Evolutionary conservation across 2,329 filamentous ascomycete genomes (phyloP), one percentile per base, ranked within the genome.

Genomic region (Cercospora zeina): DNA sequence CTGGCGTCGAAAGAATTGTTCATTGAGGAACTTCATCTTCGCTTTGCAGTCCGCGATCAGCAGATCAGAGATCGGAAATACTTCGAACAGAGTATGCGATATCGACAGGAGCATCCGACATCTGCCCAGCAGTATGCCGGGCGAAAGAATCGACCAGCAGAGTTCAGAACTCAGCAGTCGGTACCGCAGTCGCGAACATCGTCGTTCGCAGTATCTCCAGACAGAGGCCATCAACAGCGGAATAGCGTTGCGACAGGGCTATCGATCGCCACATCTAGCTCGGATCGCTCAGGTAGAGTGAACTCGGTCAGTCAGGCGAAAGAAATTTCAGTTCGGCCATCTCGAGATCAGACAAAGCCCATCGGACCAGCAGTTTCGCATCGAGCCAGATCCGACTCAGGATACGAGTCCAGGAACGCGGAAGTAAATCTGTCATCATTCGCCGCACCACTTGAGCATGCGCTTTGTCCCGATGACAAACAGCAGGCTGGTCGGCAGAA

Each of bases 1-100:
- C 59, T 68, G 4, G 54, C 53, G 34, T 65, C 62, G 7, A 68
- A 65, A 19, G 42, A 49, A 24, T 55, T 50, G 10, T 68, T 68
- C 56, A 58, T 65, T 24, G 34, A 62, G 27, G 66, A 68, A 50
- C 64, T 68, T 10, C 16, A 59, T 16, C 37, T 62, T 24, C 54
- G 66, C 10, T 68, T 66, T 47, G 54, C 61, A 42, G 61, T 68
- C 9, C 49, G 66, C 24, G 66, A 68, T 31, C 62, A 63, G 54
- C 66, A 68, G 34, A 61, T 62, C 27, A 49, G 54, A 53, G 57
- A 66, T 19, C 62, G 63, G 47, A 36, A 49, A 10, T 42, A 42
- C 3, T 67, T 65, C 10, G 62, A 64, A 31, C 45, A 58, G 14
- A 58, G 47, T 21, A 58, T 62, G 14, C 37, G 53, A 24, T 42